Conservation (phyloP, 306 rosid species). For the Nissolia schottii region DNA sequence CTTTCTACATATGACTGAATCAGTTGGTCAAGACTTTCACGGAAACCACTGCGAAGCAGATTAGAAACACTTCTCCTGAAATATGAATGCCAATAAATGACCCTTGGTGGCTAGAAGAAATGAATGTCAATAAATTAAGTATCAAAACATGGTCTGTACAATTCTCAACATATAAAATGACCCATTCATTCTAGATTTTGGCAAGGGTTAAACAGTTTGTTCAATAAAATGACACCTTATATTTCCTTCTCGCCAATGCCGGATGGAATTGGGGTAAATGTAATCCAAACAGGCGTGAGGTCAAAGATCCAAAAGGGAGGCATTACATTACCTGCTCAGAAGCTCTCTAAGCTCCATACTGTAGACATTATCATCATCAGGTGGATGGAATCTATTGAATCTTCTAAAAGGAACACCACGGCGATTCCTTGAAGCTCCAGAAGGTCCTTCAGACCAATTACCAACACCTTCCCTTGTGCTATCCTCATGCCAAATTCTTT, state of each 20-base stretch:
- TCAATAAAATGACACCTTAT: neutral
- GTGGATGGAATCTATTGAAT: slow-evolving; percentile 86
- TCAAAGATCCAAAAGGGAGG: slow-evolving; percentile 7
- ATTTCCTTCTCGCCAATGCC: neutral
- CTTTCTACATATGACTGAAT: slow-evolving; percentile 97
- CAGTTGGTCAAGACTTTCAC: slow-evolving; percentile 96
- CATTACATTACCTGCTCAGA: slow-evolving; percentile 82
- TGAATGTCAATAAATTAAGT: slow-evolving; percentile 6
- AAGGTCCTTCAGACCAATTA: slow-evolving; percentile 83
- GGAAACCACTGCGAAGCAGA: slow-evolving; percentile 99
- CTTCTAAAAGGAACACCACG: slow-evolving; percentile 74
- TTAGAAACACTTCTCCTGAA: slow-evolving; percentile 98
- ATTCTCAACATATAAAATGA: slow-evolving; percentile 4
- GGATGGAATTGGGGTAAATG: neutral
- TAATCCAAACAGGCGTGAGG: neutral
- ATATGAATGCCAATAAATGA: slow-evolving; percentile 28
- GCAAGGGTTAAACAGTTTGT: neutral
- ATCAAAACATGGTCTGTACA: neutral
- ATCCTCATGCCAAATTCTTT: slow-evolving; percentile 63
- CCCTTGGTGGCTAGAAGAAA: slow-evolving; percentile 13
- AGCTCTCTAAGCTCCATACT: slow-evolving; percentile 99
- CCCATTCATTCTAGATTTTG: neutral
- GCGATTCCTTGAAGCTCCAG: slow-evolving; percentile 70
- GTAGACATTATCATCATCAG: slow-evolving; percentile 96
- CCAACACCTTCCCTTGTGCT: slow-evolving; percentile 64